Base-by-base conservation (phyloP, 371 early-diverging fungal species). In the Rhizopus arrhizus region DNA sequence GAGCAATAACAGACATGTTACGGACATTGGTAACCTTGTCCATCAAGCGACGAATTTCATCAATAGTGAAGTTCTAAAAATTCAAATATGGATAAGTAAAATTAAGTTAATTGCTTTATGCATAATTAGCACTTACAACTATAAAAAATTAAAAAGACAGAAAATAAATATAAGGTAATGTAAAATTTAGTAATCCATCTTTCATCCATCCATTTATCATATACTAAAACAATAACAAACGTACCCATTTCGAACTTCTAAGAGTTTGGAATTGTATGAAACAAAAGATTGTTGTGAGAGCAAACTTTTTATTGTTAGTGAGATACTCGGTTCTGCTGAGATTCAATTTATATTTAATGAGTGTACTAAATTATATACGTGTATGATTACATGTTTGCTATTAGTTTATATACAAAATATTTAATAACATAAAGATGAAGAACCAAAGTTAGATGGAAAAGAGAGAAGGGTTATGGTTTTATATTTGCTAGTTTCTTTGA, bases 1-100 rank as follows among this genome's bases (percentile, higher is more conserved):
- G 98, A 76, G 99, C 99, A 89, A 99, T 99, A 70, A 99, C 99
- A 72, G 99, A 98, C 94, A 99, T 99, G 93, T 99, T 99, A 85
- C 99, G 96, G 71, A 99, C 94, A 85, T 99, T 99, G 76, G 85
- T 73, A 61, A 85, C 89, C 74, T 82, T 75, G 80, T 79, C 69
- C 73, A 73, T 73, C 60, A 73, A 67, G 55, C 57, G 65, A 69
- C 70, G 69, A 65, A 73, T 73, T 65, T 73, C 73, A 62, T 73
- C 73, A 65, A 73, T 69, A 58, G 69, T 73, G 62, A 73, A 73
- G 64, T 73, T 73, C 73, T 73, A 61, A 36, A 42, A 28, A 41
- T 58, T 22, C 22, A 22, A 22, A 22, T 22, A 22, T n/a, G n/a
- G 22, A 2, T 22, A 22, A 22, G 22, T 22, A 22, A 22, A 22